Evolutionary conservation across 768 basidiomycete genomes (phyloP), one percentile per base, ranked within the genome.

Genomic region (Saitozyma podzolica): DNA sequence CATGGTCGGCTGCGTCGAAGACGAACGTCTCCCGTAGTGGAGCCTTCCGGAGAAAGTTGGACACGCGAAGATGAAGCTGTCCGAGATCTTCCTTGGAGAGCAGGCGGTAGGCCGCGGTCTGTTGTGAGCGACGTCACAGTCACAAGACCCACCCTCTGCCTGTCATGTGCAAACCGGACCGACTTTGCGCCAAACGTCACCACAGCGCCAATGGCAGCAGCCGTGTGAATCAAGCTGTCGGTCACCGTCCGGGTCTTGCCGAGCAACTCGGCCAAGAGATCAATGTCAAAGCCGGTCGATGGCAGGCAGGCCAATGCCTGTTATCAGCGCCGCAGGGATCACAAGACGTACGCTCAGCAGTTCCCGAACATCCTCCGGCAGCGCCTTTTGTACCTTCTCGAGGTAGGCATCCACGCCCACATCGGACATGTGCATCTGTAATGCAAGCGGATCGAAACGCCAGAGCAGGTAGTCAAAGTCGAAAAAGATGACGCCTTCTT

Each of bases 151-250:
- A 69, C 68, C 41, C 61, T 59, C 42, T 61, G 66, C 0, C 70
- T 63, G 52, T 76, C 72, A 60, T 76, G 72, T 0, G 66, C 49
- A 61, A 74, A 76, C 0, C 56, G 43, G 11, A 64, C 63, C 37
- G 20, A 17, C 11, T 19, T 9, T 9, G 57, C 16, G 6, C 53
- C 53, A 4, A 52, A 37, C 5, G 61, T n/a, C 0, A 59, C 39
- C 16, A 69, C 13, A 7, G 56, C 54, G 1, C 69, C 72, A 3
- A 61, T 63, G 3, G 16, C 52, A 14, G 63, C 54, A 9, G 51
- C 61, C 40, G 42, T 50, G 8, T 48, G 8, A 10, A 70, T 29
- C 29, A 45, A 48, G 1, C 9, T 37, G 6, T 62, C 54, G 9
- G 61, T 47, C 6, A 59, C 60, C 2, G 40, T 1, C 17, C 13